Base-by-base conservation (phyloP, 2,329 filamentous ascomycete genomes). In the Mycosphaerelloides madeirae region DNA sequence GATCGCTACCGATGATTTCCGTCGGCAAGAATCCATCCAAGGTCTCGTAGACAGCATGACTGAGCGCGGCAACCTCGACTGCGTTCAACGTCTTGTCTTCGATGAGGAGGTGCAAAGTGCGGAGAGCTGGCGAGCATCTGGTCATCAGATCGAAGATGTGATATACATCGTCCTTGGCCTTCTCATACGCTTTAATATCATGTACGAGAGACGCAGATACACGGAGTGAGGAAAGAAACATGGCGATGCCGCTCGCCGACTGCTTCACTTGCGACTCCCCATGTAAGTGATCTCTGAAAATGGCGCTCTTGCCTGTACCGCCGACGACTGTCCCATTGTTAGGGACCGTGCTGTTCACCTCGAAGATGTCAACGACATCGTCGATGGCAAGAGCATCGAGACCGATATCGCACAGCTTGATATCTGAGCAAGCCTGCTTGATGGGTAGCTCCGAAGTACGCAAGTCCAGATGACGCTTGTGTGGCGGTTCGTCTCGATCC, bases 221-320 rank as follows among this genome's bases (percentile, higher is more conserved):
- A 15, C 64, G 55, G 18, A 67, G 47, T 3, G 63, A 60, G 8
- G 65, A 65, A 2, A 68, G 53, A 22, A 66, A 57, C 43, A 64
- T 63, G 7, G 65, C 61, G 3, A 60, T 54, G 16, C 63, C 65
- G 25, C 65, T 62, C 6, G 61, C 51, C 2, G 58, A 61, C 35
- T 67, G 61, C 2, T 44, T 46, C 5, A 57, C 32, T 3, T 53
- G 42, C 22, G 56, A 58, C 20, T 61, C 51, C 61, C 62, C 65
- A 31, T 59, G 56, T 8, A 47, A 20, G 15, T 47, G 49, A n/a
- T 49, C 32, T 12, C 54, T 44, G 44, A 57, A 65, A 13, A 65
- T 59, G 7, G 44, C 50, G n/a, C 53, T 50, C 33, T 49, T 59
- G 18, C 59, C 61, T 3, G 31, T 29, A 8, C 35, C 33, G 29